These are phyloP conservation scores for Neonothopanus nambi DNA, from an alignment of 1,284 basidiomycete genomes.

Conservation along the genomic window DNA sequence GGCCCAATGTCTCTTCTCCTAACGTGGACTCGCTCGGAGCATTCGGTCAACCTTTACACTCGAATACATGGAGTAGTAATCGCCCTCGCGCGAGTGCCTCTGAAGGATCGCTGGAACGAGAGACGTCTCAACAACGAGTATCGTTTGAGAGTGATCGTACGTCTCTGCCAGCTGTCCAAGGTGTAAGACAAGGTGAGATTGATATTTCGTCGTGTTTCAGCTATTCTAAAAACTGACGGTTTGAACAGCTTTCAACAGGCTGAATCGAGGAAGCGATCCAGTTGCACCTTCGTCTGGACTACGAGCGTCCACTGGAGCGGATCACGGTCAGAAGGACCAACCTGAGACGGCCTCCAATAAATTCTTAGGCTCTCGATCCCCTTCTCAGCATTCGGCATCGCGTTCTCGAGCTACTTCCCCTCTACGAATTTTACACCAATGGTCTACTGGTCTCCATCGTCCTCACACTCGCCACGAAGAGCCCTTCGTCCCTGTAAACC, in stretches of 20 bases:
- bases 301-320: slow-evolving; percentile 6
- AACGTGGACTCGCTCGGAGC: slow-evolving; percentile 11
- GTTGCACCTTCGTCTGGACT: background rate
- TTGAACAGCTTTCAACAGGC: slow-evolving; percentile 25
- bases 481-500: slow-evolving; percentile 44
- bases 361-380: slow-evolving; percentile 28
- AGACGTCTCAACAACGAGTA: slow-evolving; percentile 32
- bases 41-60: slow-evolving; percentile 3
- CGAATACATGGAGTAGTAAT: slow-evolving; percentile 1
- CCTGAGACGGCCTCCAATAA: slow-evolving; percentile 11
- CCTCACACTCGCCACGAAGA: slow-evolving; percentile 30
- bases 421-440: slow-evolving; percentile 40
- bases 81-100: slow-evolving; percentile 17
- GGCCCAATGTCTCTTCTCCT: slow-evolving; percentile 20
- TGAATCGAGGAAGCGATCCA: slow-evolving; percentile 13
- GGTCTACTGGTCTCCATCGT: slow-evolving; percentile 36
- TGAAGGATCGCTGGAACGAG: slow-evolving; percentile 28
- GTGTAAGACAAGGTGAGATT: slow-evolving; percentile 31
- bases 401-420: slow-evolving; percentile 43
- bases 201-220: background rate
- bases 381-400: slow-evolving; percentile 29
- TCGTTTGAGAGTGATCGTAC: slow-evolving; percentile 38
- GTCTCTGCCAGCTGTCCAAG: slow-evolving; percentile 30
- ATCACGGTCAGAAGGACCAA: slow-evolving; percentile 10
- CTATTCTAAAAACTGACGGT: background rate